Conservation (phyloP, 371 early-diverging fungal genomes). For the Mucor irregularis region DNA sequence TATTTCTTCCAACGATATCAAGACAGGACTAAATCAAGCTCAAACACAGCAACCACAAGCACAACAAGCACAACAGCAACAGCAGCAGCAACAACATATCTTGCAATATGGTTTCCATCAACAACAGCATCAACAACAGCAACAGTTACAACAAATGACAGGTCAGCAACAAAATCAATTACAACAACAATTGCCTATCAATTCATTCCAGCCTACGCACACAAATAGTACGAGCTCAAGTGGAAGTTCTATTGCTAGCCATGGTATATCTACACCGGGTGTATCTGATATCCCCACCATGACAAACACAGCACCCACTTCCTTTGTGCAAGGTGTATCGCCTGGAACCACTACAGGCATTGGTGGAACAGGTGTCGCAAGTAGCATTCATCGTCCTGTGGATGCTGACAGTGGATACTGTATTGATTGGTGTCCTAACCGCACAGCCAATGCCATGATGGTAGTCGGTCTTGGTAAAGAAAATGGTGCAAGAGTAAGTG, state of each 20-base stretch:
- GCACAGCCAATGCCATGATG: slow-evolving; percentile 78
- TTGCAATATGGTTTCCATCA: background rate
- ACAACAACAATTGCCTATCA: background rate
- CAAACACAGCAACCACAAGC: slow-evolving; percentile 8
- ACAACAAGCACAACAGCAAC: too few relatives aligned
- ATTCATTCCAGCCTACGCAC: slow-evolving; percentile 23
- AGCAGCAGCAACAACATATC: slow-evolving; percentile 3
- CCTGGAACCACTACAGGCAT: slow-evolving; percentile 24
- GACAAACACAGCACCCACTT: slow-evolving; percentile 6
- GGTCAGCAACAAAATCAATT: slow-evolving; percentile 1
- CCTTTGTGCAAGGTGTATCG: slow-evolving; percentile 25
- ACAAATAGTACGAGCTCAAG: slow-evolving; percentile 42
- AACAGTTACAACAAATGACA: slow-evolving; percentile 1
- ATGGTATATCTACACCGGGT: slow-evolving; percentile 38
- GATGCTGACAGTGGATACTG: slow-evolving; percentile 71
- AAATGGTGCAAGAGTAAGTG: slow-evolving; percentile 70
- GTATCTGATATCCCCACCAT: slow-evolving; percentile 17
- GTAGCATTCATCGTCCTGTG: slow-evolving; percentile 28
- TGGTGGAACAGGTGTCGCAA: slow-evolving; percentile 9
- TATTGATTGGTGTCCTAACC: slow-evolving; percentile 89
- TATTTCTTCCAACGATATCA: background rate
- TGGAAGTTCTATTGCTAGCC: slow-evolving; percentile 34
- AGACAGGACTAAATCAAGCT: slow-evolving; percentile 2
- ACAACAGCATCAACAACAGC: slow-evolving; percentile 4
- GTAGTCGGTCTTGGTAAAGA: slow-evolving; percentile 88